Evolutionary conservation across 768 basidiomycete genomes (phyloP), one percentile per base, ranked within the genome.

Genomic region (Gloeopeniophorella convolvens): DNA sequence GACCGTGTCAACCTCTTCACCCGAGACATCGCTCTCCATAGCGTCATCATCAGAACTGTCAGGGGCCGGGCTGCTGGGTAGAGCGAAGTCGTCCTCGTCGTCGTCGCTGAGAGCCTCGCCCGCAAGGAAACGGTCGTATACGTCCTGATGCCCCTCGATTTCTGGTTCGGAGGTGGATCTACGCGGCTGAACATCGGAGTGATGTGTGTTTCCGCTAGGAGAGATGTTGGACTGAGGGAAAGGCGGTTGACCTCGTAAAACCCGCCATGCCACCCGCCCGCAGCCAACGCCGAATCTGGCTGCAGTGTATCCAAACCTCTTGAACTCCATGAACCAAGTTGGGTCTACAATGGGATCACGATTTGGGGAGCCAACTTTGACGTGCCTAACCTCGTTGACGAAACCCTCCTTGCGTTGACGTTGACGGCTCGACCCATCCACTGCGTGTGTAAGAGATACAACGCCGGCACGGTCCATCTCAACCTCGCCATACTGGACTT

Each of bases 101-200:
- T 77, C 75, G 48, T 78, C 77, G 50, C 67, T 71, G 15, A 79
- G 60, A 5, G 60, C 68, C 45, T 85, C 83, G 10, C 82, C 85
- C 13, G 74, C 69, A 53, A 85, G 65, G 58, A 87, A 86, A 27
- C 75, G 69, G 50, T 66, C 63, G 61, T 85, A 85, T 2, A 75
- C 50, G 31, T 72, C 70, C 23, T 60, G 65, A 4, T 72, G 71
- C 20, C 56, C 67, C 13, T 58, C 56, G 24, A 47, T 55, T n/a
- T 67, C 35, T 13, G n/a, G 40, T 28, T 48, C 42, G 31, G 26
- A 42, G 24, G 24, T 20, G n/a, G 12, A 15, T 5, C 3, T 15
- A 24, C 8, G 28, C 20, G 35, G 16, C 11, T 13, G 46, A 13
- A 33, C 34, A 21, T 5, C 18, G 13, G 27, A 12, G 5, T 20